A percentile compares a stretch with the other conserved stretches of the same genome.
Conservation (phyloP, 1,139 yeast species). For the Kurtzmaniella quercitrusa region DNA sequence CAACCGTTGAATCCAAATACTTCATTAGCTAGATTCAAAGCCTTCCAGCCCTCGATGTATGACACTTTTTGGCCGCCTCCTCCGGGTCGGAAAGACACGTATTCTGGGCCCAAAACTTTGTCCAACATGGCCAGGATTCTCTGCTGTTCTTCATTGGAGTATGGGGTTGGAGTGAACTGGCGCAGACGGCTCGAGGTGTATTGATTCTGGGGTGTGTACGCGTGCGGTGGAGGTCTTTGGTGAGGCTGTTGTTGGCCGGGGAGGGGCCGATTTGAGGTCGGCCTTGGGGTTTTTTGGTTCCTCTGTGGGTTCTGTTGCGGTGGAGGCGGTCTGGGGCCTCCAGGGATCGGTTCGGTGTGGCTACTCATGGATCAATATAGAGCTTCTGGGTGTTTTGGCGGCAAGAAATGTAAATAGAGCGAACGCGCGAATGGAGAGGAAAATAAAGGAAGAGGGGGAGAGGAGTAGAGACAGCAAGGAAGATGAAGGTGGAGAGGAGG, state of each 20-base stretch:
- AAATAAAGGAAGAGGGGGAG: not conserved
- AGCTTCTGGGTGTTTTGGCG: not conserved
- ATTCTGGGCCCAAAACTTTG: constrained; percentile 84
- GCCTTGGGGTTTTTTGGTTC: not conserved
- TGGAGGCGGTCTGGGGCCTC: not conserved
- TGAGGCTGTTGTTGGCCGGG: constrained; percentile 9
- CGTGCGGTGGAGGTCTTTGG: constrained; percentile 2
- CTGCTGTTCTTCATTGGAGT: constrained; percentile 34
- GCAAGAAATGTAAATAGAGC: not conserved
- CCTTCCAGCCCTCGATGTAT: constrained; percentile 80
- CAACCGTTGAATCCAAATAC: constrained; percentile 82
- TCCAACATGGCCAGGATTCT: constrained; percentile 44
- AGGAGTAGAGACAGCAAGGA: not conserved
- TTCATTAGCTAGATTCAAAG: constrained; percentile 71
- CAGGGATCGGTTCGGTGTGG: not conserved
- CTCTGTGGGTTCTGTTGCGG: not conserved
- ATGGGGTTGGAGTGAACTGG: constrained; percentile 25
- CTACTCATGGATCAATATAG: not conserved
- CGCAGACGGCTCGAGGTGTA: constrained; percentile 9
- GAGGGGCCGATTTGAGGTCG: constrained; percentile 4
- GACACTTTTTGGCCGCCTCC: constrained; percentile 67
- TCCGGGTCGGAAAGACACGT: constrained; percentile 75
- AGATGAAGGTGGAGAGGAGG: too few relatives aligned
- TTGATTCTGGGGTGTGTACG: constrained; percentile 4
- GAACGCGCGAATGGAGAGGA: not conserved